Evolutionary conservation across 306 rosid genomes (phyloP), one percentile per base, ranked within the genome.

Genomic region (Amphicarpaea edgeworthii): DNA sequence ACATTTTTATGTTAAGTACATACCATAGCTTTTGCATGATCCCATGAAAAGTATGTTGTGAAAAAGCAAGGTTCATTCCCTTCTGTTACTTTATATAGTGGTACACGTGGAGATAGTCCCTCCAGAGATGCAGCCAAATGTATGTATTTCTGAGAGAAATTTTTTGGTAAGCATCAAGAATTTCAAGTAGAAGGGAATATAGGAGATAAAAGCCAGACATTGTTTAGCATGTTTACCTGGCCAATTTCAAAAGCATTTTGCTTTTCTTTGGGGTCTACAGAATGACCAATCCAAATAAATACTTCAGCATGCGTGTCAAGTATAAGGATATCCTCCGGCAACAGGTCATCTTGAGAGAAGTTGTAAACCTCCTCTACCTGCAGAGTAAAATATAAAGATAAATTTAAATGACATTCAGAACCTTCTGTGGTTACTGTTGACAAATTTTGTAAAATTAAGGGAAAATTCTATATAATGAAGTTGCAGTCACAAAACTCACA

Each of bases 61-160:
- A 95, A 95, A 88, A 95, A 95, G 90, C 96, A 87, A 47, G 98
- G 97, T 82, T 95, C 98, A 26, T 92, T 90, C 81, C 97, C 98
- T 90, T 95, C 98, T 5, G 97, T 89, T 65, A 92, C 88, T 89
- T 90, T 92, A 84, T 89, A 95, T 47, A 95, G 74, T 41, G 98
- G 97, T 30, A 90, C 97, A 17, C 53, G 78, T 78, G 91, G 90
- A 83, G 97, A 81, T 78, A 90, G 81, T 55, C 96, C 98, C 69
- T 95, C 98, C 42, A 92, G 62, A 72, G 93, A 84, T 76, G 88
- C 89, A 47, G 97, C 97, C 86, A 90, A 20, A 74, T 88, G 93
- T 68, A 95, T 72, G 87, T 92, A 95, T 83, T 90, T 89, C 98
- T 95, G 97, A 62, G 75, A 66, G 23, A 63, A 75, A 63, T 8